Evolutionary conservation across 2,329 filamentous ascomycete genomes (phyloP).

Genomic region (Penicillium concentricum): DNA sequence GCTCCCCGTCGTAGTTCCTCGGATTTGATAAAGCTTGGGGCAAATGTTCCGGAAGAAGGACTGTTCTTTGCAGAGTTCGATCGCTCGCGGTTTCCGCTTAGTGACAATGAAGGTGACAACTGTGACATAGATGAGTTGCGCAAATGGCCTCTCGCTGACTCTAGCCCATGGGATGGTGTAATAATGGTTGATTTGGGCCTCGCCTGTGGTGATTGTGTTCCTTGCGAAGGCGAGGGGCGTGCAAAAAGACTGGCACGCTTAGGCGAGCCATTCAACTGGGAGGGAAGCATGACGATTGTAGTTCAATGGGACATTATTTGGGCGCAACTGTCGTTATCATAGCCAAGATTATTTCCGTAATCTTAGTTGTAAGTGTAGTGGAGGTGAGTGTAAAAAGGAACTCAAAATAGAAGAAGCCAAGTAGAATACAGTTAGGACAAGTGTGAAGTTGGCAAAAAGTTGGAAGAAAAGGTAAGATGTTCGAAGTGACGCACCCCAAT

Average conservation of each 20-base stretch:
- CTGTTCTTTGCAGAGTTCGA: constrained; percentile 66
- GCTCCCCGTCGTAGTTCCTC: constrained; percentile 67
- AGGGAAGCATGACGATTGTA: constrained; percentile 50
- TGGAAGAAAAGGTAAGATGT: constrained; percentile 9
- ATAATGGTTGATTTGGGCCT: constrained; percentile 77
- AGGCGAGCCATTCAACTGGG: constrained; percentile 62
- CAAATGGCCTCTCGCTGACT: constrained; percentile 55
- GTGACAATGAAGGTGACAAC: constrained; percentile 47
- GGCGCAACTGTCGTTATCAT: constrained; percentile 18
- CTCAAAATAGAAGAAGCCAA: neutral
- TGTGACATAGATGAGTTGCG: constrained; percentile 70
- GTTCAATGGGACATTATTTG: constrained; percentile 33
- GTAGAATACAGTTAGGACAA: neutral
- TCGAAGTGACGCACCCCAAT: constrained; percentile 12
- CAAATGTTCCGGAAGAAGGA: constrained; percentile 77
- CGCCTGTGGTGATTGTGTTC: constrained; percentile 40
- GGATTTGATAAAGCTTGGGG: constrained; percentile 90
- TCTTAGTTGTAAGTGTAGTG: neutral
- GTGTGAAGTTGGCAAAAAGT: neutral
- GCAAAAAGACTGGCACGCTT: constrained; percentile 80
- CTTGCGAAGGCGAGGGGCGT: constrained; percentile 64
- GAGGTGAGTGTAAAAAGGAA: neutral
- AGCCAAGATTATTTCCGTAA: constrained; percentile 6
- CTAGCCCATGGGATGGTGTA: constrained; percentile 53
- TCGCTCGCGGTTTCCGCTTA: constrained; percentile 44